Evolutionary conservation across 495 filamentous ascomycete genomes (phyloP).

Genomic region (Podospora sp.): DNA sequence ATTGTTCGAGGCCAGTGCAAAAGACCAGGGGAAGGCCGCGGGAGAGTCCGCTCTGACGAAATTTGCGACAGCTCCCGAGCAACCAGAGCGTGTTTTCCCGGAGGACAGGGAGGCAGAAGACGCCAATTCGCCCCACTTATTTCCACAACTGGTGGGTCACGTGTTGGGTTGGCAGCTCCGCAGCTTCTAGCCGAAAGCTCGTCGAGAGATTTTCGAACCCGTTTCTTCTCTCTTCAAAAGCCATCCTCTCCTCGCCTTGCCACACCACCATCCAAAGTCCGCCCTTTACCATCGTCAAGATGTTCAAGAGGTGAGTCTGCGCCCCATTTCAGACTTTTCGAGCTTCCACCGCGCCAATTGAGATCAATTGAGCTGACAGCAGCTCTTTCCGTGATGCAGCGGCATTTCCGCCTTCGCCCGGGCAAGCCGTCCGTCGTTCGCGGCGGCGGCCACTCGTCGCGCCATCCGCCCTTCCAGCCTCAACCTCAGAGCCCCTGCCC

Average conservation of each 20-base stretch:
- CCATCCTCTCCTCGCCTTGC: conserved; percentile 42
- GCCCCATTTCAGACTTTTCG: conserved; percentile 17
- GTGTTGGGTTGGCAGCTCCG: conserved; percentile 37
- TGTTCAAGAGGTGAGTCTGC: conserved; percentile 82
- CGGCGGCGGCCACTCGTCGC: conserved; percentile 66
- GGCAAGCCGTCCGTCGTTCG: conserved; percentile 72
- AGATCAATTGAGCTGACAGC: conserved; percentile 49
- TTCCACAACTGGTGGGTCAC: conserved; percentile 30
- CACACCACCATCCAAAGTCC: conserved; percentile 46
- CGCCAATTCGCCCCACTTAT: conserved; percentile 11
- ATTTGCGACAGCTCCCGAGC: conserved; percentile 23
- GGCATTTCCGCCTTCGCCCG: conserved; percentile 80
- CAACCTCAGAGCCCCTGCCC: conserved; percentile 59
- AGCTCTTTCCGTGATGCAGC: conserved; percentile 50
- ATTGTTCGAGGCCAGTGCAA: neutral
- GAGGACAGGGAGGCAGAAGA: conserved; percentile 1
- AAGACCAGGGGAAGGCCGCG: neutral
- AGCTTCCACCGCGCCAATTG: conserved; percentile 26
- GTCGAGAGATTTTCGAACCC: conserved; percentile 46
- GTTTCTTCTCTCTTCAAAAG: conserved; percentile 42
- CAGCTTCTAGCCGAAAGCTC: conserved; percentile 43
- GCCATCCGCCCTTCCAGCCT: conserved; percentile 66
- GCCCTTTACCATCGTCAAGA: conserved; percentile 64
- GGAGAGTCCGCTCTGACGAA: conserved; percentile 15
- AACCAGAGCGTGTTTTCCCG: conserved; percentile 23